Evolutionary conservation across 306 rosid genomes (phyloP).

Genomic region (Begonia masoniana): DNA sequence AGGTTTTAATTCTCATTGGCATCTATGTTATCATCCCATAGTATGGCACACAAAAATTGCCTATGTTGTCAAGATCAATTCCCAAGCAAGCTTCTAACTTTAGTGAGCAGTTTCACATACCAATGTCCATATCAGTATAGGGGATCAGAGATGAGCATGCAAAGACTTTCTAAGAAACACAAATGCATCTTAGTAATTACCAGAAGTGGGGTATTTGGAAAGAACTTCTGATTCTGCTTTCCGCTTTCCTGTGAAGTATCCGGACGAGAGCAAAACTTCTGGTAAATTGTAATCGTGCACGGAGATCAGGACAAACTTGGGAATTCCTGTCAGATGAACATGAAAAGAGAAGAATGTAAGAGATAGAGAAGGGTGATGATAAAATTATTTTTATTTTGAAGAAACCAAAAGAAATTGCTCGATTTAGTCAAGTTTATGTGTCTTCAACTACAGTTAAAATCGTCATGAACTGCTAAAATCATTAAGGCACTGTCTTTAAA

Average conservation of each 20-base stretch:
- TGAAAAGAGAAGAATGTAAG: conserved; percentile 1
- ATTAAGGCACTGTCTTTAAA: neutral
- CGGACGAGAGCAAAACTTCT: conserved; percentile 60
- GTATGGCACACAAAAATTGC: neutral
- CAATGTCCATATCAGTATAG: neutral
- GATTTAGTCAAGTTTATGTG: too few species aligned
- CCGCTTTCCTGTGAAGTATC: conserved; percentile 90
- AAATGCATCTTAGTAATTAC: conserved; percentile 26
- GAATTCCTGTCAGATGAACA: conserved; percentile 49
- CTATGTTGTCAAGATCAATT: neutral
- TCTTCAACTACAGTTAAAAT: too few species aligned
- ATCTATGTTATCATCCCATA: too few species aligned
- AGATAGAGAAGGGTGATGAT: neutral
- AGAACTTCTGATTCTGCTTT: conserved; percentile 96
- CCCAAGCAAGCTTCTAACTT: too few species aligned
- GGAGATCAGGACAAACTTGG: conserved; percentile 81
- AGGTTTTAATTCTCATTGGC: too few species aligned
- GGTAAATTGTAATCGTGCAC: conserved; percentile 93
- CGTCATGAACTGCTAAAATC: too few species aligned
- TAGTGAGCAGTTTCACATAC: neutral
- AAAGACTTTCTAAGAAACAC: neutral
- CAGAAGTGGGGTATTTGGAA: conserved; percentile 83
- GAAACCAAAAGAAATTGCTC: too few species aligned
- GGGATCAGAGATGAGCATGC: neutral
- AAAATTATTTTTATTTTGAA: too few species aligned